Evolutionary conservation across 768 basidiomycete species (phyloP), one percentile per base, ranked within the genome.

Genomic region (Postia placenta): DNA sequence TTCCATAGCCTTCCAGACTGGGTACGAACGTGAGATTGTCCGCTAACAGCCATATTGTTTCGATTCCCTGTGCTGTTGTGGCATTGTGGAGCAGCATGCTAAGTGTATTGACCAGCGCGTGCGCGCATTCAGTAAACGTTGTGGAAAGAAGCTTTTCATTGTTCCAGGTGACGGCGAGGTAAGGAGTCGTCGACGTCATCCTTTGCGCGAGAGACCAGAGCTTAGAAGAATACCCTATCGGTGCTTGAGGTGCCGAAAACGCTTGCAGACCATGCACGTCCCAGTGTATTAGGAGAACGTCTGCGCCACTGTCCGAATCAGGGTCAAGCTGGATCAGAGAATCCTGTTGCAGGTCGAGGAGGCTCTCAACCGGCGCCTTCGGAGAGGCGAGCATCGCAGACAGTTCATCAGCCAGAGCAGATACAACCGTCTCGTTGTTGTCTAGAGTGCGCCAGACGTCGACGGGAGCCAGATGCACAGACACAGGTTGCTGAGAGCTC

Each of bases 91-190:
- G 52, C 5, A 58, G 49, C 12, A 42, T 56, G 37, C 38, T 45
- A 23, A 83, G 65, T 5, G 67, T 64, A 38, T 70, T 67, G 33
- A 82, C 66, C 38, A 84, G 68, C 0, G 72, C 70, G 40, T 70
- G 64, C 0, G 77, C 78, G 56, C 81, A 83, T 33, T 71, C 69
- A 0, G 66, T 60, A 5, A 82, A 65, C 30, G 67, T 57, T 17
- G 65, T 61, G 0, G 68, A 58, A 0, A 72, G 59, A 45, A 81
- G 65, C 14, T 69, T 74, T 53, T 81, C 79, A 69, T 77, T 77
- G 19, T 75, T 65, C 80, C 79, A 84, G 55, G 81, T 76, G 6
- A 84, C 70, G 0, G 69, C 74, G 2, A 75, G 56, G 59, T 75
- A 81, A 0, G 74, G 69, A 1, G 56, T 55, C 0, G 67, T 48